Evolutionary conservation across 768 basidiomycete genomes (phyloP).

Genomic region (Leucosporidium scottii): DNA sequence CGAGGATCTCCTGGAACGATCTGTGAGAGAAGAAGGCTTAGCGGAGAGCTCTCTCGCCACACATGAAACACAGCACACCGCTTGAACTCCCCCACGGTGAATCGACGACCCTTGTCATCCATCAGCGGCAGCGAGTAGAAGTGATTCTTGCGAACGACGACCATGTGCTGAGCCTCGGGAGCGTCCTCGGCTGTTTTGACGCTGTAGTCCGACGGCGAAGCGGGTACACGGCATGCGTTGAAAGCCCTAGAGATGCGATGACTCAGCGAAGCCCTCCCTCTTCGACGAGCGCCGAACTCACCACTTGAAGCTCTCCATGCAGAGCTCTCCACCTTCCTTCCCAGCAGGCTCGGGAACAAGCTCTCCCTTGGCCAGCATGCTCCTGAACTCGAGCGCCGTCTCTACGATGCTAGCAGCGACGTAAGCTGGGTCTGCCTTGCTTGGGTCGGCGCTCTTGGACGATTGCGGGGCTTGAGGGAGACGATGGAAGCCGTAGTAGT

Average conservation of each 20-base stretch:
- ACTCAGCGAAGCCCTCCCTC: not conserved
- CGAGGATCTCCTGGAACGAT: constrained; percentile 18
- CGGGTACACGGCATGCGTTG: constrained; percentile 81
- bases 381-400: constrained; percentile 76
- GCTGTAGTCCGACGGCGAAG: constrained; percentile 73
- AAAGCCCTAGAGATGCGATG: constrained; percentile 52
- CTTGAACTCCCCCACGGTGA: constrained; percentile 70
- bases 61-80: constrained; percentile 42
- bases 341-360: constrained; percentile 66
- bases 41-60: too few species aligned
- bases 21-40: not conserved
- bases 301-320: constrained; percentile 91
- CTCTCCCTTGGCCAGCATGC: constrained; percentile 51
- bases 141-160: constrained; percentile 80
- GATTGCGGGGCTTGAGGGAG: constrained; percentile 16
- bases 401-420: constrained; percentile 78
- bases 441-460: not conserved
- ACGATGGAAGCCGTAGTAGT: constrained; percentile 57
- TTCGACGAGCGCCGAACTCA: not conserved
- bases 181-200: constrained; percentile 59
- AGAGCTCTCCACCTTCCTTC: constrained; percentile 56
- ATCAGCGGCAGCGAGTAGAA: constrained; percentile 74
- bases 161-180: constrained; percentile 68
- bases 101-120: constrained; percentile 51
- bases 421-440: constrained; percentile 48